A percentile compares a stretch with the other conserved stretches of the same genome.
These are phyloP conservation scores for Xylaria sp. DNA, from an alignment of 2,329 filamentous ascomycete genomes.

Conservation along the genomic window DNA sequence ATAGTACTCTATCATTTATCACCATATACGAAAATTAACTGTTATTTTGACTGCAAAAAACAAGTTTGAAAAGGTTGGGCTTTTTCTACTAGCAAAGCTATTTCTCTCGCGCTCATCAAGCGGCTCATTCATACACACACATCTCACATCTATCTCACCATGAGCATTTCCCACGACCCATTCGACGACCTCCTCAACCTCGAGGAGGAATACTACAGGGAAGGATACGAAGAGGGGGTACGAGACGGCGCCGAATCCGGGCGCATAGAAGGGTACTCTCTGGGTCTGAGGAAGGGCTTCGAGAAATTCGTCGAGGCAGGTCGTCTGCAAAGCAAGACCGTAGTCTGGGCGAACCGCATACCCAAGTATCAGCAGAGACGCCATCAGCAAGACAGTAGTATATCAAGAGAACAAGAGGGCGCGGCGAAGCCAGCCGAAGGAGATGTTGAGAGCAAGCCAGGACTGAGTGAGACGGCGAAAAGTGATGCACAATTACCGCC, in stretches of 20 bases:
- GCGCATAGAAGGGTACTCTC: conserved; percentile 85
- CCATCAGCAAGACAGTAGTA: background rate
- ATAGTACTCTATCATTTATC: background rate
- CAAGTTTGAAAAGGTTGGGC: background rate
- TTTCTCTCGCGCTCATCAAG: background rate
- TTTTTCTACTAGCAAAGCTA: background rate
- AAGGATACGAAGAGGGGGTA: conserved; percentile 81
- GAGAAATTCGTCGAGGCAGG: conserved; percentile 90
- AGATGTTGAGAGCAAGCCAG: conserved; percentile 4
- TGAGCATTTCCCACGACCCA: conserved; percentile 55
- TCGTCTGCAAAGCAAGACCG: conserved; percentile 77
- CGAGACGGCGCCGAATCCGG: conserved; percentile 81
- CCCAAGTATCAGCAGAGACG: conserved; percentile 45
- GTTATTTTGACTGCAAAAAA: background rate
- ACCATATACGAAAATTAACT: background rate
- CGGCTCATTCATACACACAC: background rate
- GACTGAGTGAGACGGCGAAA: background rate
- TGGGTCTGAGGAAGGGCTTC: conserved; percentile 92
- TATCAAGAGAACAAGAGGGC: background rate
- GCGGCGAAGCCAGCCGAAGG: background rate
- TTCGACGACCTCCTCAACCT: conserved; percentile 69
- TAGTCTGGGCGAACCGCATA: conserved; percentile 85
- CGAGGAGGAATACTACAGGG: conserved; percentile 78
- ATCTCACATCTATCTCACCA: conserved; percentile 31
- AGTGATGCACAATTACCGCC: conserved; percentile 50